Conservation (phyloP, 306 rosid species). For the Senna siamea region DNA sequence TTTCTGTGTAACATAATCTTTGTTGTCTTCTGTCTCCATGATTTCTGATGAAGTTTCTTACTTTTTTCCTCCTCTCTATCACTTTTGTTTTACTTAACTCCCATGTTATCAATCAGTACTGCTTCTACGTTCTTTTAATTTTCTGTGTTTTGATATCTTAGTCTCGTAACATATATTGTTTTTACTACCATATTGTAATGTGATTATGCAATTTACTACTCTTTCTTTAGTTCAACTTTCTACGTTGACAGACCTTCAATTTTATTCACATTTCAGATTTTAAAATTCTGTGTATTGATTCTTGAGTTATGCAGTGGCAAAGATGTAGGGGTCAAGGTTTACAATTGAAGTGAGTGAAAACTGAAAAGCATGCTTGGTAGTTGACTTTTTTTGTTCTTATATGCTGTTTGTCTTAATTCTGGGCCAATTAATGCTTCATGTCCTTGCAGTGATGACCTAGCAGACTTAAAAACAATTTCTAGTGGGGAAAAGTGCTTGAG, state of each 20-base stretch:
- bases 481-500: conserved; percentile 33
- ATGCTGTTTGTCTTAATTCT: conserved; percentile 26
- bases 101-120: neutral
- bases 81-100: conserved; percentile 6
- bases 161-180: neutral
- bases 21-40: neutral
- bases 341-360: conserved; percentile 58
- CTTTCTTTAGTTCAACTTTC: conserved; percentile 6
- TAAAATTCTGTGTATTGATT: conserved; percentile 43
- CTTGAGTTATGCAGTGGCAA: conserved; percentile 54
- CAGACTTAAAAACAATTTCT: conserved; percentile 25
- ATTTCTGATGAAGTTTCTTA: neutral
- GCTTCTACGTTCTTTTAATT: neutral
- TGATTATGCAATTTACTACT: conserved; percentile 27
- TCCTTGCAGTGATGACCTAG: conserved; percentile 43
- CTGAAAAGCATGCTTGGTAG: conserved; percentile 30
- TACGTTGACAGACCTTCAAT: conserved; percentile 1
- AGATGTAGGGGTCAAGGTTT: conserved; percentile 43
- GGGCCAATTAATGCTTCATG: conserved; percentile 35
- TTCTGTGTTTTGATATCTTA: conserved; percentile 1
- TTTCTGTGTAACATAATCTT: neutral
- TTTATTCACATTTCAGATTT: neutral
- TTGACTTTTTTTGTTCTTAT: conserved; percentile 16
- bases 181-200: conserved; percentile 22
- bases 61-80: conserved; percentile 10